Evolutionary conservation across 2,329 filamentous ascomycete species (phyloP), one percentile per base, ranked within the genome.

Genomic region (Blastomyces parvus): DNA sequence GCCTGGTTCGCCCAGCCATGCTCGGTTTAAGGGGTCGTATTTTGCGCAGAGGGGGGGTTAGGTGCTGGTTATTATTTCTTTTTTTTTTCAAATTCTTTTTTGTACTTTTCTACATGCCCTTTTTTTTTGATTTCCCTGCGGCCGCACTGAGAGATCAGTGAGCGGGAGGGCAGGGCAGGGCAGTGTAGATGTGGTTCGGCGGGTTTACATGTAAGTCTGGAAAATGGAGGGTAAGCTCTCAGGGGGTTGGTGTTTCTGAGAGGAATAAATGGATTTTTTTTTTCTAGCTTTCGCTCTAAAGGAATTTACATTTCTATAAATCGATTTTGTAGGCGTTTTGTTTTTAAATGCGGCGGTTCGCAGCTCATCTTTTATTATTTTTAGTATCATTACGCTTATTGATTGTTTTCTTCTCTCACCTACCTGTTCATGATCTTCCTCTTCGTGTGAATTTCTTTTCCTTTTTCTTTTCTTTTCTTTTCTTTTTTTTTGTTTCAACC

Each of bases 1-100:
- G 52, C 81, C 82, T 14, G 76, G 73, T 9, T 82, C 81, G 4
- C 81, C 81, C 4, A 78, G 80, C 58, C 76, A 81, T 62, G 72
- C 76, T 5, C 74, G 79, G 60, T 68, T 72, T 53, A 75, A 77
- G 63, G 61, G 66, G 2, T 62, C 70, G 48, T 79, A 78, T 67
- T 79, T 78, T 63, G 71, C 74, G 30, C 74, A 75, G 57, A 48
- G 57, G 13, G 42, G 14, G 6, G 33, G 33, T 36, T 36, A 42
- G 57, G 5, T 25, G 40, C n/a, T 48, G 42, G 36, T 36, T 5
- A 48, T 36, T 5, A 6, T 6, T n/a, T 44, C n/a, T 30, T 2
- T 17, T 22, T 9, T 22, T 14, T 7, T 30, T 30, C 4, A 17
- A 2, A 6, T n/a, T 46, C 22, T 33, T 13, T 8, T 25, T 30